Conservation (phyloP, 768 basidiomycete species). For the Tulasnella calospora region DNA sequence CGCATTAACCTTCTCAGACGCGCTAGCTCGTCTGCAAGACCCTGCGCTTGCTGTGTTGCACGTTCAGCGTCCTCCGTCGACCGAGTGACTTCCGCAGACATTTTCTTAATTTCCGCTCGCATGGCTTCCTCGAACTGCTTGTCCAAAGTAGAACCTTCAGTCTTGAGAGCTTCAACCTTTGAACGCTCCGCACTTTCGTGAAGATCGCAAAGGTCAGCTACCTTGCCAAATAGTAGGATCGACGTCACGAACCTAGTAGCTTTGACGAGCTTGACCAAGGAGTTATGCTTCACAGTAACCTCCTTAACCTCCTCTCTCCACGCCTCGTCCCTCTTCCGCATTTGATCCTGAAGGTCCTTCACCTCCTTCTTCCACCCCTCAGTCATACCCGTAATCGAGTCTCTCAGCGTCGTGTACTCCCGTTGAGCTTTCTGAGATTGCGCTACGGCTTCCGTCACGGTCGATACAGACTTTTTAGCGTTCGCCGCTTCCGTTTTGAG, state of each 20-base stretch:
- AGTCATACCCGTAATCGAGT: slow-evolving; percentile 66
- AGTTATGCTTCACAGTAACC: slow-evolving; percentile 60
- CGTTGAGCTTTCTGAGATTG: slow-evolving; percentile 75
- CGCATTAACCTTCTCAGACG: slow-evolving; percentile 70
- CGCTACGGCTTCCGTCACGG: slow-evolving; percentile 67
- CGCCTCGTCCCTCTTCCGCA: slow-evolving; percentile 67
- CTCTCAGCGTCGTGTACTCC: slow-evolving; percentile 74
- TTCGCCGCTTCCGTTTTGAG: slow-evolving; percentile 67
- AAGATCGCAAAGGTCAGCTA: background rate
- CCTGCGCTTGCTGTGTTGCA: slow-evolving; percentile 58
- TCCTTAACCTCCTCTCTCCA: slow-evolving; percentile 62
- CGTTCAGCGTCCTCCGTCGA: slow-evolving; percentile 53
- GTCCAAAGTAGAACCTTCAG: slow-evolving; percentile 38
- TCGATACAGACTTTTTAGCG: slow-evolving; percentile 66
- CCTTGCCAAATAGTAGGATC: slow-evolving; percentile 43
- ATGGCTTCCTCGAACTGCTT: slow-evolving; percentile 57
- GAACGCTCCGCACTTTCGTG: slow-evolving; percentile 22
- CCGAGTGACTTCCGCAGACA: slow-evolving; percentile 46
- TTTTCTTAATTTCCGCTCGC: slow-evolving; percentile 49
- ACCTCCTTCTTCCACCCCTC: slow-evolving; percentile 72
- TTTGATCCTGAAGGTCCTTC: slow-evolving; percentile 65
- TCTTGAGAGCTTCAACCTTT: slow-evolving; percentile 35
- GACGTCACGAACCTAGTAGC: slow-evolving; percentile 51
- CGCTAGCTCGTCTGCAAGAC: slow-evolving; percentile 57
- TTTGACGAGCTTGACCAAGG: slow-evolving; percentile 47